Conservation (phyloP, 805 yeast genomes). For the Lipomyces yamadae region DNA sequence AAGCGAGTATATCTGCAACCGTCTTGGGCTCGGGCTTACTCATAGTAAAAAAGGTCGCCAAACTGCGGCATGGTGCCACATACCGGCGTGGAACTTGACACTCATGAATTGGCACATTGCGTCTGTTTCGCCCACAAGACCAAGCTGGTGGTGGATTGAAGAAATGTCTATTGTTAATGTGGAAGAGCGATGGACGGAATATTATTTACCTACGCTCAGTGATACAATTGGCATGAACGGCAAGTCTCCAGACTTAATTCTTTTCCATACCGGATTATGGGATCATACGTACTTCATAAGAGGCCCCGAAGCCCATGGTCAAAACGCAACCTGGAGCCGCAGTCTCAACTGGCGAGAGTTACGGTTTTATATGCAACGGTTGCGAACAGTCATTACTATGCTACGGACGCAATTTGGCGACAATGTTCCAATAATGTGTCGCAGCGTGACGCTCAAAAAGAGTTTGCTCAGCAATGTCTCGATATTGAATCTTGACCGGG, state of each 20-base stretch:
- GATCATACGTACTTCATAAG: constrained; percentile 10
- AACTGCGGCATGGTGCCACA: constrained; percentile 13
- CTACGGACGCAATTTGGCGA: constrained; percentile 11
- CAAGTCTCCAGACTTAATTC: constrained; percentile 14
- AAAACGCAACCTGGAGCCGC: not conserved
- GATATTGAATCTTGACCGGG: constrained; percentile 15
- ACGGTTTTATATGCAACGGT: constrained; percentile 16
- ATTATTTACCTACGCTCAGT: constrained; percentile 3
- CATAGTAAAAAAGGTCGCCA: constrained; percentile 12
- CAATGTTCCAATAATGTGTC: constrained; percentile 18
- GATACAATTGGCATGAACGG: constrained; percentile 15
- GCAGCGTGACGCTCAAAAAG: constrained; percentile 9
- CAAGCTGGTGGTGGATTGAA: constrained; percentile 26
- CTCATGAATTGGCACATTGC: constrained; percentile 22
- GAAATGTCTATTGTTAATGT: constrained; percentile 14
- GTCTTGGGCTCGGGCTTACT: constrained; percentile 6
- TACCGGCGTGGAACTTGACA: constrained; percentile 14
- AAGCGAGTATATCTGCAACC: constrained; percentile 19
- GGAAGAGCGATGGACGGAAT: constrained; percentile 18
- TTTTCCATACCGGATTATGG: constrained; percentile 21
- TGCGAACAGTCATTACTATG: not conserved
- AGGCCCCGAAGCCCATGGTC: not conserved
- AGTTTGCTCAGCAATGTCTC: not conserved
- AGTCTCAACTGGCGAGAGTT: constrained; percentile 15
- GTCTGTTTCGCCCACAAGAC: constrained; percentile 10